phyloP scores from a whole-genome alignment of 179 eudicot species.

The Silene vulgaris region DNA sequence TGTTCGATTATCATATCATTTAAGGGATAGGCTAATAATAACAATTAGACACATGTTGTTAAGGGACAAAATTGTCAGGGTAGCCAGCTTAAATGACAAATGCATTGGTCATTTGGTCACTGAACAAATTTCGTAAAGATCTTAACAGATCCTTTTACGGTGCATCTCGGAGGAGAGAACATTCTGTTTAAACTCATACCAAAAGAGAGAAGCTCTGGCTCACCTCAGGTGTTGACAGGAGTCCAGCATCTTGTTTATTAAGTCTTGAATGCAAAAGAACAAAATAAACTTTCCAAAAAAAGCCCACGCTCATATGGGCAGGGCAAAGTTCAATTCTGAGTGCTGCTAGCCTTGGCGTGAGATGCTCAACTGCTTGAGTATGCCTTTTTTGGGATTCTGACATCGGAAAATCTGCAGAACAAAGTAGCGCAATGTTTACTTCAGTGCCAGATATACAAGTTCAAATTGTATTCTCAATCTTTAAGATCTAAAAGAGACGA shows the following conservation, averaged over 20 bases:
- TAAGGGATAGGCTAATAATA: background rate
- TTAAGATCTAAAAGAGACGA: background rate
- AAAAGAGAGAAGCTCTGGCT: conserved; percentile 19
- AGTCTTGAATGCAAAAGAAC: conserved; percentile 79
- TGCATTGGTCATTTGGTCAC: background rate
- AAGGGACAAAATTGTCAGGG: conserved; percentile 7
- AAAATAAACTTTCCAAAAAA: conserved; percentile 84
- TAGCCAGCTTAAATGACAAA: background rate
- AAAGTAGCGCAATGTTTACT: conserved; percentile 3
- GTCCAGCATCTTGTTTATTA: conserved; percentile 53
- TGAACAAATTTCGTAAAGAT: background rate
- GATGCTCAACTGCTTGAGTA: conserved; percentile 61
- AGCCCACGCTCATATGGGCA: conserved; percentile 63
- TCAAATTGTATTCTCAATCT: background rate
- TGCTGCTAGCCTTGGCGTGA: conserved; percentile 63
- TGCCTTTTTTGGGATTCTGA: conserved; percentile 77
- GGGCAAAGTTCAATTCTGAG: conserved; percentile 84
- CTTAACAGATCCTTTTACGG: background rate
- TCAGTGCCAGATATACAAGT: background rate
- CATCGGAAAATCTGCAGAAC: conserved; percentile 54
- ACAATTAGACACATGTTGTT: background rate
- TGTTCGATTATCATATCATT: background rate
- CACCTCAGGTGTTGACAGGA: conserved; percentile 71
- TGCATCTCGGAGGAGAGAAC: background rate
- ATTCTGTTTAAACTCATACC: background rate